phyloP scores from a whole-genome alignment of 2,329 filamentous ascomycete genomes.

The Verticillium nonalfalfae region DNA sequence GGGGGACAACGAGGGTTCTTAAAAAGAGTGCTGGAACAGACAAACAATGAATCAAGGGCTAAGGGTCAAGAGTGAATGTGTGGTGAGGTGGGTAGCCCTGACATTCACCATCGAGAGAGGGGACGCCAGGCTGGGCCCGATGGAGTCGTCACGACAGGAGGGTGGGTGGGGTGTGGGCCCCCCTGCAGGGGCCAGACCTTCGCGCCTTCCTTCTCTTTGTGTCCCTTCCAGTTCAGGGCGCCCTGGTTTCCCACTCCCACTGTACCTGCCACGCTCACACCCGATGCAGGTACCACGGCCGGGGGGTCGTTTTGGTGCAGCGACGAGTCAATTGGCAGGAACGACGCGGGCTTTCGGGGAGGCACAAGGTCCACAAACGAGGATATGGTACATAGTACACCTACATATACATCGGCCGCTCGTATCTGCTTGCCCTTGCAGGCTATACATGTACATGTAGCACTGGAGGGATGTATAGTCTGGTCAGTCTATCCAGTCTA shows the following conservation, averaged over 20 bases:
- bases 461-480: neutral
- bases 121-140: neutral
- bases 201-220: neutral
- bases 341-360: neutral
- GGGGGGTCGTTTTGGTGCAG: neutral
- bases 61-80: slow-evolving; percentile 2
- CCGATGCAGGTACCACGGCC: neutral
- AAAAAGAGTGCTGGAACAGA: slow-evolving; percentile 13
- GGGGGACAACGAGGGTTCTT: slow-evolving; percentile 9
- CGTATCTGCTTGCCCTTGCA: neutral
- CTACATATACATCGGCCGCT: neutral
- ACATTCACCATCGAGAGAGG: neutral
- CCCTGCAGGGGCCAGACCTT: neutral
- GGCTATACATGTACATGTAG: no score
- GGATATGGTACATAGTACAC: neutral
- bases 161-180: neutral
- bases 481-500: neutral
- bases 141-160: neutral
- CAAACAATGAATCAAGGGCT: slow-evolving; percentile 15
- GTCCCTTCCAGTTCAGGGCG: neutral
- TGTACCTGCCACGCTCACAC: neutral
- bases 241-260: neutral
- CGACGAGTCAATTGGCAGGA: neutral
- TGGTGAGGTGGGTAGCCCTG: neutral
- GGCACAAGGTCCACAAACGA: neutral